Percentiles rank a stretch among this genome's conserved stretches.
phyloP scores from a whole-genome alignment of 768 basidiomycete species.

The Phaeotremella fagi region DNA sequence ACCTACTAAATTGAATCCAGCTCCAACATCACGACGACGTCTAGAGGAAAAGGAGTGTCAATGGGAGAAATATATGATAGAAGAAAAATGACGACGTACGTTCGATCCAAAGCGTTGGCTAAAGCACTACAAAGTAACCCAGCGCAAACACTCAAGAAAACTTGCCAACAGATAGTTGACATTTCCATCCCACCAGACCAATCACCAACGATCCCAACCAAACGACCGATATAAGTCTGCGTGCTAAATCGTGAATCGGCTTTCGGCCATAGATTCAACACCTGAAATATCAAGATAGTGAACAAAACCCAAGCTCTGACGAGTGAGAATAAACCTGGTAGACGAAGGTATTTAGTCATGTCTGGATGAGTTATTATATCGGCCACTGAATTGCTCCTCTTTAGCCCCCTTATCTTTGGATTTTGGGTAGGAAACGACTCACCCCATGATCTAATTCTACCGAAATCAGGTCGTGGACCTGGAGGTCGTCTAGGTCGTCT shows the following conservation, averaged over 20 bases:
- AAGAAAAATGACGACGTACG: slow-evolving; percentile 12
- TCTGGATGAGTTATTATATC: slow-evolving; percentile 16
- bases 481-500: slow-evolving; percentile 29
- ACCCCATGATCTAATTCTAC: background rate
- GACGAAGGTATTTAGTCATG: slow-evolving; percentile 25
- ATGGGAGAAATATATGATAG: background rate
- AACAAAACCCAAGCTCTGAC: slow-evolving; percentile 34
- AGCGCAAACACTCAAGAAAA: slow-evolving; percentile 39
- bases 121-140: slow-evolving; percentile 32
- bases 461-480: slow-evolving; percentile 22
- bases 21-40: slow-evolving; percentile 28
- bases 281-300: slow-evolving; percentile 34
- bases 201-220: slow-evolving; percentile 15
- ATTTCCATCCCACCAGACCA: slow-evolving; percentile 40
- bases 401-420: too few relatives aligned
- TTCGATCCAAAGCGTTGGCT: slow-evolving; percentile 36
- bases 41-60: slow-evolving; percentile 6
- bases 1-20: slow-evolving; percentile 44
- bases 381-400: too few relatives aligned
- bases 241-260: background rate
- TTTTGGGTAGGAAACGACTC: background rate
- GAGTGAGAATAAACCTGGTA: slow-evolving; percentile 33
- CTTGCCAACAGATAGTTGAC: slow-evolving; percentile 42
- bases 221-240: slow-evolving; percentile 5
- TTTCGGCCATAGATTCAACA: slow-evolving; percentile 38